Base-by-base conservation (phyloP, 768 basidiomycete genomes). In the Termitomyces heimii region DNA sequence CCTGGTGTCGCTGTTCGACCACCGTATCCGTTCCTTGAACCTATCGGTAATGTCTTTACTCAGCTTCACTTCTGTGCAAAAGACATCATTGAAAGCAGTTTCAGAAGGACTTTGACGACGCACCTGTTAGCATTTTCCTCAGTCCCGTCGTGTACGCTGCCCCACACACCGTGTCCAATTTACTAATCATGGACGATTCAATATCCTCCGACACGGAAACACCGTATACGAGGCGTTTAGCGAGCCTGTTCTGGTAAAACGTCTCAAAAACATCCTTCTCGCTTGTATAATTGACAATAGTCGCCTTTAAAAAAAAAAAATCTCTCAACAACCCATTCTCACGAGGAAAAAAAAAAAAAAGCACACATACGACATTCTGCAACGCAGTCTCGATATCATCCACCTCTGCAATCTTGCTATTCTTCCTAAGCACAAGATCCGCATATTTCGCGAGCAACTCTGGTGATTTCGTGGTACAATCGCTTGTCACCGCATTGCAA, bases 211-310 rank as follows among this genome's bases (percentile, higher is more conserved):
- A 98, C 7, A 92, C 92, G 12, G 94, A 98, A 3, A 90, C 85
- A 13, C 85, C 84, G 63, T 92, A 86, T 63, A 99, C 93, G 26
- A 99, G 84, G 59, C 96, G 93, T 68, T 91, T 92, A 35, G 92
- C 92, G 24, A 98, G 74, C 70, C 92, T 95, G 61, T 92, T 96
- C 16, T 89, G 90, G 75, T 99, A 98, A 80, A 96, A 98, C 18
- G 90, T 90, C 68, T 96, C 94, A 85, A 98, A 99, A 13, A 98
- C 92, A 63, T 99, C 96, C 77, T 97, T 97, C 78, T 98, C 95
- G 69, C 95, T 93, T 65, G 98, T 89, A 73, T 97, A 98, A 70
- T 94, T 94, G 89, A 99, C 97, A 49, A 98, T 75, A 14, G 92
- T 80, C 94, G 98, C 97, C 96, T n/a, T n/a, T 98, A 67, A 74